These are phyloP conservation scores for Blastocystis sp. DNA, from an alignment of 352 stramenopile genomes.

Conservation along the genomic window DNA sequence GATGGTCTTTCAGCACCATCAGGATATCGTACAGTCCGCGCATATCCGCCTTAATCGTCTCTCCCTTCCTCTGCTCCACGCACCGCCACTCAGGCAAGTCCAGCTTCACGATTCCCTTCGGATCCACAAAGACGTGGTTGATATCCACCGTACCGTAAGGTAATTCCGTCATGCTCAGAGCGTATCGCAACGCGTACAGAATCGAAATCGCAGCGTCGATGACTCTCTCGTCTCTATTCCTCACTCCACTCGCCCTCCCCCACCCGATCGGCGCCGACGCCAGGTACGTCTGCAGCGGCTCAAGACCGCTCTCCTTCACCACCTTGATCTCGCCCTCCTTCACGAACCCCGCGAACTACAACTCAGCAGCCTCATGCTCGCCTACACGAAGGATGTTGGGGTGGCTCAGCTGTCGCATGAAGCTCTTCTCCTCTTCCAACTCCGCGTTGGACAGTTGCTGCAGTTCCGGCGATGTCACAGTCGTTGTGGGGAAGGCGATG, in stretches of 20 bases:
- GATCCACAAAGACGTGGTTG: neutral
- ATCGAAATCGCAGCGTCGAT: neutral
- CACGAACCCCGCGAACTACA: constrained; percentile 55
- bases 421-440: neutral
- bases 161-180: constrained; percentile 4
- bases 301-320: neutral
- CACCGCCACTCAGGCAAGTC: constrained; percentile 2
- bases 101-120: neutral
- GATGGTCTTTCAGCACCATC: neutral
- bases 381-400: constrained; percentile 1
- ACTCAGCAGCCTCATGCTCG: neutral
- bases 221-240: neutral
- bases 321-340: neutral
- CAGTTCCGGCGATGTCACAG: neutral
- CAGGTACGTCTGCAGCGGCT: neutral
- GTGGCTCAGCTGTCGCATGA: constrained; percentile 22
- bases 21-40: constrained; percentile 21
- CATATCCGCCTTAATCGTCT: constrained; percentile 25
- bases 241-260: neutral
- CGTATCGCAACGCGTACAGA: constrained; percentile 42
- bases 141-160: constrained; percentile 42
- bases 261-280: neutral
- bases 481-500: neutral
- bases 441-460: neutral
- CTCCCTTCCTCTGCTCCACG: neutral